phyloP scores from a whole-genome alignment of 2,329 filamentous ascomycete genomes.

The Leptographium flavum region DNA sequence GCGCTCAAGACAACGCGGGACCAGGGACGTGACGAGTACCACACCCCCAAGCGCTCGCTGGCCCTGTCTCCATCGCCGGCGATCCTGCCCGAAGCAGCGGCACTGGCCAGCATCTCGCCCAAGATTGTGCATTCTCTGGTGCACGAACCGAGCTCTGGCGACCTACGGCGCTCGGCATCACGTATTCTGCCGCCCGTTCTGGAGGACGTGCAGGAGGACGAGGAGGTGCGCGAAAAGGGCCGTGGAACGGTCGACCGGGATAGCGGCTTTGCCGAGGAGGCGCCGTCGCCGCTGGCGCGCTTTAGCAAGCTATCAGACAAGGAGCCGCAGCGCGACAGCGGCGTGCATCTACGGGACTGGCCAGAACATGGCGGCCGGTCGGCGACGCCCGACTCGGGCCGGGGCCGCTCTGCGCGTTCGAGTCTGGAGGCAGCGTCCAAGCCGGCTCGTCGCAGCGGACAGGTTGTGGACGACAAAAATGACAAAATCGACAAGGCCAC shows the following conservation, averaged over 20 bases:
- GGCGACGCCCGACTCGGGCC: neutral
- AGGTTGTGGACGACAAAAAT: neutral
- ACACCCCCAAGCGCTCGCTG: conserved; percentile 1
- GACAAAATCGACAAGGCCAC: neutral
- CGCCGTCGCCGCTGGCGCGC: conserved; percentile 22
- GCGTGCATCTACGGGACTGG: conserved; percentile 35
- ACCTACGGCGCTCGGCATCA: conserved; percentile 13
- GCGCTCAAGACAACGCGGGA: neutral
- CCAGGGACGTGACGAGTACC: neutral
- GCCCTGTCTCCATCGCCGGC: conserved; percentile 5
- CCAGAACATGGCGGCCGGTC: neutral
- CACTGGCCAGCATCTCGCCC: neutral
- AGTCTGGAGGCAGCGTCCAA: neutral
- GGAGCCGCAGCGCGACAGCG: conserved; percentile 36
- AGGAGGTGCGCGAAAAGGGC: conserved; percentile 13
- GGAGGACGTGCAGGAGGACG: conserved; percentile 35
- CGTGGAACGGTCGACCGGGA: conserved; percentile 25
- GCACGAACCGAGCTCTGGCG: conserved; percentile 5
- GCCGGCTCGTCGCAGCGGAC: neutral
- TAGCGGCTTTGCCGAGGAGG: conserved; percentile 32
- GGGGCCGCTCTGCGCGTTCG: neutral
- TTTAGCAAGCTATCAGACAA: conserved; percentile 12
- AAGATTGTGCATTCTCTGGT: conserved; percentile 1
- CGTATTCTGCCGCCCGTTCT: conserved; percentile 35
- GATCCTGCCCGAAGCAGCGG: conserved; percentile 2